These are phyloP conservation scores for Pilobolus umbonatus DNA, from an alignment of 192 early-diverging fungal species.

Conservation along the genomic window DNA sequence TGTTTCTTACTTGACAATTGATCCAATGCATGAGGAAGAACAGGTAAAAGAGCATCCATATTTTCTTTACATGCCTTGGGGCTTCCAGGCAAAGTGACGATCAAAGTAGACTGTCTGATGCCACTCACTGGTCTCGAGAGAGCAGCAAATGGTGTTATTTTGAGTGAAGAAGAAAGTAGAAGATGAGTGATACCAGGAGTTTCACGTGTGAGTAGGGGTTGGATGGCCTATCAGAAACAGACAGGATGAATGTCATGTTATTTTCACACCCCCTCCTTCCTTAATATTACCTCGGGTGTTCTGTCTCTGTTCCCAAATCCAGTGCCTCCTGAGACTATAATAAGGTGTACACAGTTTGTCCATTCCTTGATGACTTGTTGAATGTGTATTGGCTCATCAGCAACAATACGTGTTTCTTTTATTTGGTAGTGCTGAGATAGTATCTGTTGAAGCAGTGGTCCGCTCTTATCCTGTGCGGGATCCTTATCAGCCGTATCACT, in stretches of 20 bases:
- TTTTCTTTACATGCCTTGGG: constrained; percentile 84
- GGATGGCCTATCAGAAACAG: constrained; percentile 50
- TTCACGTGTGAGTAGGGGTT: constrained; percentile 60
- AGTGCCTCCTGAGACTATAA: constrained; percentile 89
- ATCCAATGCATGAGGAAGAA: constrained; percentile 84
- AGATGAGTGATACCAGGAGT: constrained; percentile 75
- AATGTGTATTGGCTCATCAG: constrained; percentile 55
- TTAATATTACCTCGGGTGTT: constrained; percentile 70
- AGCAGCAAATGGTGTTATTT: constrained; percentile 86
- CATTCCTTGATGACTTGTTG: constrained; percentile 44
- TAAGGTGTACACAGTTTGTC: constrained; percentile 56
- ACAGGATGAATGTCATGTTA: not conserved
- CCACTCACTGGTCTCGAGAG: constrained; percentile 76
- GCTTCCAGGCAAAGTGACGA: constrained; percentile 89
- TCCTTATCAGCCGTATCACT: constrained; percentile 61
- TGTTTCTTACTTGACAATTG: constrained; percentile 51
- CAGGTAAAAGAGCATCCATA: constrained; percentile 61
- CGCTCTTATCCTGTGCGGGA: constrained; percentile 54
- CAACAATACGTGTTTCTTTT: constrained; percentile 28
- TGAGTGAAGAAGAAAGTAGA: constrained; percentile 71
- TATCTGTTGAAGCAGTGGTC: constrained; percentile 48
- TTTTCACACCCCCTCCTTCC: not conserved
- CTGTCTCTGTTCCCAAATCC: constrained; percentile 83
- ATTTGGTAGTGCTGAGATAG: constrained; percentile 40
- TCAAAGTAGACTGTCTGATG: constrained; percentile 51